Conservation (phyloP, 179 eudicot genomes). For the Actinidia chinensis region DNA sequence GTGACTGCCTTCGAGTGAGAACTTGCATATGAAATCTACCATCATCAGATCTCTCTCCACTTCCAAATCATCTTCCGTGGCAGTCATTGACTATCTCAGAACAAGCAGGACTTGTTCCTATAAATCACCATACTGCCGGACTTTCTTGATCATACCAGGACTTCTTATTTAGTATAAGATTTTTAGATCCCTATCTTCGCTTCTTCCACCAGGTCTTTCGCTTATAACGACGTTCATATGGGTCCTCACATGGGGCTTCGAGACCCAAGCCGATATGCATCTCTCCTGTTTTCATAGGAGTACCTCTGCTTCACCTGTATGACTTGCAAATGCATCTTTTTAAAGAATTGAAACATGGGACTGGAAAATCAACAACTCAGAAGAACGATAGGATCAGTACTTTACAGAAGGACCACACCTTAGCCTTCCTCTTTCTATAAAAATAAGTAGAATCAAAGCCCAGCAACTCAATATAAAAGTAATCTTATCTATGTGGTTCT, state of each 20-base stretch:
- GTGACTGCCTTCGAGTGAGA: constrained; percentile 65
- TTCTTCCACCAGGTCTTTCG: constrained; percentile 68
- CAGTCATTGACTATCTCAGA: constrained; percentile 78
- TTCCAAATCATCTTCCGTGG: constrained; percentile 88
- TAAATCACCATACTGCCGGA: constrained; percentile 49
- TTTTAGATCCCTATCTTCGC: constrained; percentile 35
- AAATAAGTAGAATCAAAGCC: too few species aligned
- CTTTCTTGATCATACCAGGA: constrained; percentile 69
- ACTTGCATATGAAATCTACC: constrained; percentile 62
- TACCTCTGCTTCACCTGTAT: constrained; percentile 72
- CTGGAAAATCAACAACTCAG: constrained; percentile 14
- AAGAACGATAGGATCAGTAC: constrained; percentile 15
- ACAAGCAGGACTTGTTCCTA: constrained; percentile 71
- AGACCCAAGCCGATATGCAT: constrained; percentile 59
- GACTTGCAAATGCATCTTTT: constrained; percentile 24
- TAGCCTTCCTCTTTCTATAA: neutral
- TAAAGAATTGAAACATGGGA: constrained; percentile 6
- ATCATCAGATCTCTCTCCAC: constrained; percentile 68
- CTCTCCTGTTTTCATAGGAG: constrained; percentile 50
- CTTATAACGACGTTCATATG: constrained; percentile 59
- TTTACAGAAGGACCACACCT: neutral
- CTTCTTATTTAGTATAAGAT: constrained; percentile 52
- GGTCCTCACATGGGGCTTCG: constrained; percentile 79
- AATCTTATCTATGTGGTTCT: neutral
- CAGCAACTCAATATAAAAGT: too few species aligned